Percentiles rank a stretch among this genome's conserved stretches.
Conservation (phyloP, 257 asterid species). For the Fraxinus pennsylvanica region DNA sequence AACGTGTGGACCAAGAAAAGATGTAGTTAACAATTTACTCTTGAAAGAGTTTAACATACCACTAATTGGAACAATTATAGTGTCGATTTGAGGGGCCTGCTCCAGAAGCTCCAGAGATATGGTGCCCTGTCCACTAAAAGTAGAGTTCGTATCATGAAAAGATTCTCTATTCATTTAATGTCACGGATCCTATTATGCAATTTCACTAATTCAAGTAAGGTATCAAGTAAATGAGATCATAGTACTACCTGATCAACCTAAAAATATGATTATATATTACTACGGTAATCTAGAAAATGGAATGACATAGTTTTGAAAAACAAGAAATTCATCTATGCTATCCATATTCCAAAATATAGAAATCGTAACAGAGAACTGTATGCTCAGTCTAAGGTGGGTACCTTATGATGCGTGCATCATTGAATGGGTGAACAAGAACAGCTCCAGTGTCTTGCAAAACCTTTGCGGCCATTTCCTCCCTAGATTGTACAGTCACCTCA, state of each 20-base stretch:
- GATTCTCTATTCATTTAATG: not conserved
- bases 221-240: not conserved
- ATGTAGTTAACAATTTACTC: slow-evolving; percentile 12
- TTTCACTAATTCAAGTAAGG: not conserved
- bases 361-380: not conserved
- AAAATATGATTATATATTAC: not conserved
- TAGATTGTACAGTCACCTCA: slow-evolving; percentile 64
- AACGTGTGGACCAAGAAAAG: slow-evolving; percentile 15
- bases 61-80: slow-evolving; percentile 81
- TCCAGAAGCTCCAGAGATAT: slow-evolving; percentile 83
- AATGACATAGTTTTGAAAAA: not conserved
- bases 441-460: slow-evolving; percentile 75
- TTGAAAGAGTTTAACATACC: slow-evolving; percentile 44
- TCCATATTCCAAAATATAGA: not conserved
- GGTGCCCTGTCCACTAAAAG: slow-evolving; percentile 90
- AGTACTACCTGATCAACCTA: not conserved
- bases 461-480: slow-evolving; percentile 74
- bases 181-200: not conserved
- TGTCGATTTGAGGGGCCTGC: slow-evolving; percentile 71
- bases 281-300: not conserved
- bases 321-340: not conserved
- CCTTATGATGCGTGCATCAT: slow-evolving; percentile 85
- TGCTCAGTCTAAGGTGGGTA: slow-evolving; percentile 19
- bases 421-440: slow-evolving; percentile 85
- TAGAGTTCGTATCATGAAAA: slow-evolving; percentile 9